Conservation (phyloP, 2,329 filamentous ascomycete species). For the Diaporthe batatas region DNA sequence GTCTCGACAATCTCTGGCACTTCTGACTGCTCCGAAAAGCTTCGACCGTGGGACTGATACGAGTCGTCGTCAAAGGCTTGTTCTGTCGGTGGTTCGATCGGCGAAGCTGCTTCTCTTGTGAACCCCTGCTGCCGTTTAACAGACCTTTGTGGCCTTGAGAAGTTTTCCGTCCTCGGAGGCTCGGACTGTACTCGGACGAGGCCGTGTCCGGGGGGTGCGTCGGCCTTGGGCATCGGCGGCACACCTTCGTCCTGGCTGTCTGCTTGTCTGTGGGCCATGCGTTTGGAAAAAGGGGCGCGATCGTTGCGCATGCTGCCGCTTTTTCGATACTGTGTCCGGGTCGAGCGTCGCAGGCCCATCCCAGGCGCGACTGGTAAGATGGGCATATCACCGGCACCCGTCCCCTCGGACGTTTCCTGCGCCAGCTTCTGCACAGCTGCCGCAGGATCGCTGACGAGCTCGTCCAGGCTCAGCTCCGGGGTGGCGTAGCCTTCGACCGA, state of each 20-base stretch:
- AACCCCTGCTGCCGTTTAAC: constrained; percentile 64
- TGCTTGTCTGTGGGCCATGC: constrained; percentile 72
- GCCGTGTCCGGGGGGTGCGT: constrained; percentile 63
- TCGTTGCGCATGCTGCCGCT: constrained; percentile 87
- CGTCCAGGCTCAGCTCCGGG: constrained; percentile 79
- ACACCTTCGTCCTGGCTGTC: constrained; percentile 69
- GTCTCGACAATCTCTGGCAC: constrained; percentile 77
- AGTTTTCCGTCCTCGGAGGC: constrained; percentile 71
- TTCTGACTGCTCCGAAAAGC: constrained; percentile 50
- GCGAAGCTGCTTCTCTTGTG: constrained; percentile 57
- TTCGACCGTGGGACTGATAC: constrained; percentile 49
- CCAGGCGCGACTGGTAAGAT: constrained; percentile 85
- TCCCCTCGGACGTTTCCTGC: constrained; percentile 60
- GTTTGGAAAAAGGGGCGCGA: constrained; percentile 79
- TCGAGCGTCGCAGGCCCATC: constrained; percentile 87
- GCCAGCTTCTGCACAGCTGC: constrained; percentile 78
- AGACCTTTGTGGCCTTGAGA: constrained; percentile 69
- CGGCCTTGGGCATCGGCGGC: constrained; percentile 55
- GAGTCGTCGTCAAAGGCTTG: constrained; percentile 16
- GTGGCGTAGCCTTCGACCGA: constrained; percentile 69
- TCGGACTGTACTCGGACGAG: constrained; percentile 79
- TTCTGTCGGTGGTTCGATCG: constrained; percentile 38
- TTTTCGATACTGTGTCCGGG: constrained; percentile 89
- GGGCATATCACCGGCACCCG: constrained; percentile 77
- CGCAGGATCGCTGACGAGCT: constrained; percentile 84